A percentile compares a stretch with the other conserved stretches of the same genome.
These are phyloP conservation scores for Camelina sativa DNA, from an alignment of 345 rosid species.

Conservation along the genomic window DNA sequence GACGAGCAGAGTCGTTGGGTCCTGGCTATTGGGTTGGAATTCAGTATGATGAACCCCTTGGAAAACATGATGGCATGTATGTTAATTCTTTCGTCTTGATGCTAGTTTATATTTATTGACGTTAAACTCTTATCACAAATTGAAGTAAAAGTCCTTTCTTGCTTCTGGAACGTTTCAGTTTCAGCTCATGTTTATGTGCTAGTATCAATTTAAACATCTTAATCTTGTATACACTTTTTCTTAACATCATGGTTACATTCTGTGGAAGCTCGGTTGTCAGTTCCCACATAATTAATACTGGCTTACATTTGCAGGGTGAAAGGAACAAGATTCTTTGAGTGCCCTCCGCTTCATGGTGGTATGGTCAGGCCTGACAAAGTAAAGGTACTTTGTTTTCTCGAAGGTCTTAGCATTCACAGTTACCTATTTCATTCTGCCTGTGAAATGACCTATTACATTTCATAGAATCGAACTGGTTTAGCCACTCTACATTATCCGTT, in stretches of 20 bases:
- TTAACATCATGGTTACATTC: conserved; percentile 13
- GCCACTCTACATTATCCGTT: conserved; percentile 1
- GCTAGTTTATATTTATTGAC: neutral
- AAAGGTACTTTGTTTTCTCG: conserved; percentile 51
- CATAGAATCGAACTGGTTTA: conserved; percentile 12
- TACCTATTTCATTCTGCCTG: neutral
- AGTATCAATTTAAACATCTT: conserved; percentile 3
- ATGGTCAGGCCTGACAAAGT: conserved; percentile 93
- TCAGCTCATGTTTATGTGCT: conserved; percentile 12
- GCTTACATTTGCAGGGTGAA: conserved; percentile 63
- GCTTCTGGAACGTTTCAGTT: conserved; percentile 12
- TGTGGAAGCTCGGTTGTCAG: conserved; percentile 11
- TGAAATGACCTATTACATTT: conserved; percentile 1
- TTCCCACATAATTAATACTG: conserved; percentile 18
- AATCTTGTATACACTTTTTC: conserved; percentile 8
- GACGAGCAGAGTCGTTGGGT: conserved; percentile 77
- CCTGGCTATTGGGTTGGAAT: conserved; percentile 95
- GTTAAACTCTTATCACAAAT: neutral
- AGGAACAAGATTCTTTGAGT: conserved; percentile 73
- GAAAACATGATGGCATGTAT: conserved; percentile 95
- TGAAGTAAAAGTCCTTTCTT: neutral
- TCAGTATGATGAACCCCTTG: conserved; percentile 93
- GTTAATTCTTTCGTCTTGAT: conserved; percentile 33
- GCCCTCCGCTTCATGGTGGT: conserved; percentile 80
- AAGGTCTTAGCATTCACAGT: neutral